These are phyloP conservation scores for Fusarium nelsonii DNA, from an alignment of 2,329 filamentous ascomycete genomes.

Conservation along the genomic window DNA sequence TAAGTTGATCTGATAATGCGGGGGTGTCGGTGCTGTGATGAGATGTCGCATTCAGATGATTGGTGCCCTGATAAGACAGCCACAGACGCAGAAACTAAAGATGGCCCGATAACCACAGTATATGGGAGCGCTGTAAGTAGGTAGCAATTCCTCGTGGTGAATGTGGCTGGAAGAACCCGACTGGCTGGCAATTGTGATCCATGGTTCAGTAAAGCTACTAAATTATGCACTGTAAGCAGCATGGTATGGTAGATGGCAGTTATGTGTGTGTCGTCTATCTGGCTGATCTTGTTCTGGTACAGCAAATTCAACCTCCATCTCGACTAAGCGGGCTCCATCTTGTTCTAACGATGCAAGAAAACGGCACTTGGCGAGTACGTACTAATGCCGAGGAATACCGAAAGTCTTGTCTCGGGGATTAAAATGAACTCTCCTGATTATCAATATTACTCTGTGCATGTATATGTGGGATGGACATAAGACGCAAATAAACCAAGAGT, in stretches of 20 bases:
- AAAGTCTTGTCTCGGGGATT: not conserved
- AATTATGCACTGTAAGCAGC: conserved; percentile 2
- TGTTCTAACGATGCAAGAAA: not conserved
- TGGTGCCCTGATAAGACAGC: conserved; percentile 12
- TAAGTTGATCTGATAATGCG: conserved; percentile 15
- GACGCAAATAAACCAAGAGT: too few species aligned
- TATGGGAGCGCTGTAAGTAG: not conserved
- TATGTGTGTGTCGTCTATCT: not conserved
- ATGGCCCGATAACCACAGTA: not conserved
- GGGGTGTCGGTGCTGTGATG: conserved; percentile 7
- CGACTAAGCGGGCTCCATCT: not conserved
- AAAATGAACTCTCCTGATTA: not conserved
- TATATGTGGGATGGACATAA: not conserved
- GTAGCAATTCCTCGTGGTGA: not conserved
- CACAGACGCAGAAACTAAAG: not conserved
- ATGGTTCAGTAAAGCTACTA: not conserved
- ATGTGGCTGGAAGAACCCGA: not conserved
- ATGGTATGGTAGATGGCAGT: not conserved
- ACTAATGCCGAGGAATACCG: conserved; percentile 8
- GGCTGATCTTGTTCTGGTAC: not conserved
- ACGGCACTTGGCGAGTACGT: not conserved
- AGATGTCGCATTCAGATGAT: conserved; percentile 9
- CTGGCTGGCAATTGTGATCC: not conserved
- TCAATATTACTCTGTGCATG: not conserved
- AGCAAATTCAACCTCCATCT: not conserved